Percentiles rank a stretch among this genome's conserved stretches.
phyloP scores from a whole-genome alignment of 805 yeast species.

The Teunomyces aglyptinius region DNA sequence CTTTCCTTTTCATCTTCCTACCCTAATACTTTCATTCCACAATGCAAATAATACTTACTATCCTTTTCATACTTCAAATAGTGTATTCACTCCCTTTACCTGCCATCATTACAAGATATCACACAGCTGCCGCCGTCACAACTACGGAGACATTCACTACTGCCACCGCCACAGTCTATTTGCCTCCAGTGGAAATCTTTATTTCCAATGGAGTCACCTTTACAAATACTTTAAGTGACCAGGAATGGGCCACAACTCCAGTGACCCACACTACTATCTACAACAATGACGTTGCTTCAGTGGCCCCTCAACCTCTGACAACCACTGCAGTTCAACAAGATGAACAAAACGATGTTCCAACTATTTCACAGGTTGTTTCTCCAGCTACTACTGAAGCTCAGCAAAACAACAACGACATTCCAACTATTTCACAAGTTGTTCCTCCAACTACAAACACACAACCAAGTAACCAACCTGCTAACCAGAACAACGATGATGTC shows the following conservation, averaged over 20 bases:
- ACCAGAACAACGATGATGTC: slow-evolving; percentile 7
- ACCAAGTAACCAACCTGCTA: background rate
- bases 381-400: slow-evolving; percentile 14
- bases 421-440: slow-evolving; percentile 7
- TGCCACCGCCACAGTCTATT: slow-evolving; percentile 47
- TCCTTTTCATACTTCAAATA: slow-evolving; percentile 13
- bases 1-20: background rate
- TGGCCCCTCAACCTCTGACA: slow-evolving; percentile 9
- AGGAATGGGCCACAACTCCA: slow-evolving; percentile 31
- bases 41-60: slow-evolving; percentile 3
- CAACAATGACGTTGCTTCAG: slow-evolving; percentile 10
- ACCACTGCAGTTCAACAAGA: slow-evolving; percentile 1
- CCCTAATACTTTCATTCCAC: background rate
- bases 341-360: slow-evolving; percentile 27
- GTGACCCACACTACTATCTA: slow-evolving; percentile 33
- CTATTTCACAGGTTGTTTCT: slow-evolving; percentile 17
- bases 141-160: slow-evolving; percentile 40
- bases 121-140: slow-evolving; percentile 56
- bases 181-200: slow-evolving; percentile 53
- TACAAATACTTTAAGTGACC: slow-evolving; percentile 42
- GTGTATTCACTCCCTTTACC: slow-evolving; percentile 37
- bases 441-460: background rate
- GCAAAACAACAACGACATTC: slow-evolving; percentile 13
- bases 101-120: slow-evolving; percentile 48
- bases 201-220: slow-evolving; percentile 52